phyloP scores from a whole-genome alignment of 345 rosid genomes.

The Salix purpurea region DNA sequence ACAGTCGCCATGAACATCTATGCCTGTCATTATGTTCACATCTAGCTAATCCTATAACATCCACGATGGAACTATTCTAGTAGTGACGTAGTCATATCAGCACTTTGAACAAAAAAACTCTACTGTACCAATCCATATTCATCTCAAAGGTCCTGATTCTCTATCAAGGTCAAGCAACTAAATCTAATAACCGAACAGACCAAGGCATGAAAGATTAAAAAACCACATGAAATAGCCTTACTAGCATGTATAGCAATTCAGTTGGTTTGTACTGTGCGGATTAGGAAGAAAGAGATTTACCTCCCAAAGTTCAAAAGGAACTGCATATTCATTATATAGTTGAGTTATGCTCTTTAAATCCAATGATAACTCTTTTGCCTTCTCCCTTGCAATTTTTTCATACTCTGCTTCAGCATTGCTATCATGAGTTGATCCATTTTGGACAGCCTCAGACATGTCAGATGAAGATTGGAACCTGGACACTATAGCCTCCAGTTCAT shows the following conservation, averaged over 20 bases:
- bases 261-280: constrained; percentile 6
- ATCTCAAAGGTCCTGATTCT: neutral
- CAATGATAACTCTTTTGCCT: constrained; percentile 79
- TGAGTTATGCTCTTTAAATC: constrained; percentile 94
- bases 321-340: constrained; percentile 93
- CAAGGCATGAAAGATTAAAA: neutral
- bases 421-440: constrained; percentile 44
- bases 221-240: neutral
- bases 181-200: neutral
- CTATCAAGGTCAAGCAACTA: neutral
- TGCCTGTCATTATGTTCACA: neutral
- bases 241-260: neutral
- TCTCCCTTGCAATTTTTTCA: constrained; percentile 59
- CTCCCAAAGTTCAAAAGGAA: constrained; percentile 98
- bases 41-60: neutral
- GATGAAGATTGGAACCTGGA: constrained; percentile 48
- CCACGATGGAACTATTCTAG: neutral
- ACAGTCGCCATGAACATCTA: neutral
- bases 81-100: neutral
- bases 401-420: constrained; percentile 36
- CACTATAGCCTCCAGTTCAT: constrained; percentile 68
- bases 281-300: constrained; percentile 33
- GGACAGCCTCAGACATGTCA: constrained; percentile 51
- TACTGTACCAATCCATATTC: neutral
- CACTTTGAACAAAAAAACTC: neutral